Evolutionary conservation across 192 early-diverging fungal species (phyloP).

Genomic region (Entomortierella chlamydospora): DNA sequence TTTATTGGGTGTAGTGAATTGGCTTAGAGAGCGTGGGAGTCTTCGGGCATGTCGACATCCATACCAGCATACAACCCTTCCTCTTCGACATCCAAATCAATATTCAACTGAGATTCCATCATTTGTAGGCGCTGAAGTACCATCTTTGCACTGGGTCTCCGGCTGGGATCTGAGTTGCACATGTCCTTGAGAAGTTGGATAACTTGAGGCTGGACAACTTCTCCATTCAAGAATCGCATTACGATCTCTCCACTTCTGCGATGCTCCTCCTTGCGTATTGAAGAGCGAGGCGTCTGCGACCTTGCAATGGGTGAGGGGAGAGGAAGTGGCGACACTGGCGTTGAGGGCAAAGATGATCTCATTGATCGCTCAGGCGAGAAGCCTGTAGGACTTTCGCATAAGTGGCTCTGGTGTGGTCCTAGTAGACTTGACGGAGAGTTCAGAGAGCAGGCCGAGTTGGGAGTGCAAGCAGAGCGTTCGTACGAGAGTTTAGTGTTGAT

Average conservation of each 20-base stretch:
- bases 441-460: slow-evolving; percentile 1
- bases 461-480: not conserved
- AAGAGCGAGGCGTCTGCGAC: slow-evolving; percentile 17
- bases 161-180: slow-evolving; percentile 32
- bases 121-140: slow-evolving; percentile 13
- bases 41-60: not conserved
- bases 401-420: not conserved
- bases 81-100: not conserved
- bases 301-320: slow-evolving; percentile 36
- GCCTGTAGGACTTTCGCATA: slow-evolving; percentile 3
- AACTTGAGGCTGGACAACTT: slow-evolving; percentile 25
- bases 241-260: slow-evolving; percentile 42
- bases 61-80: not conserved
- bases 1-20: not conserved
- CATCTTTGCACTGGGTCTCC: slow-evolving; percentile 28
- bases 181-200: slow-evolving; percentile 45
- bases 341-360: slow-evolving; percentile 12
- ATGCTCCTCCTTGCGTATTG: slow-evolving; percentile 20
- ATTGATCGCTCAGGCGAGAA: slow-evolving; percentile 23
- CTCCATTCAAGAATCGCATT: slow-evolving; percentile 53
- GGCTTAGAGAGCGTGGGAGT: not conserved
- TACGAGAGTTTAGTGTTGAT: slow-evolving; percentile 42
- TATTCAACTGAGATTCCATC: slow-evolving; percentile 17
- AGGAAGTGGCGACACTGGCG: slow-evolving; percentile 38
- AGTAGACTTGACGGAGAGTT: not conserved